Base-by-base conservation (phyloP, 371 early-diverging fungal genomes). In the Rhizopus microsporus region DNA sequence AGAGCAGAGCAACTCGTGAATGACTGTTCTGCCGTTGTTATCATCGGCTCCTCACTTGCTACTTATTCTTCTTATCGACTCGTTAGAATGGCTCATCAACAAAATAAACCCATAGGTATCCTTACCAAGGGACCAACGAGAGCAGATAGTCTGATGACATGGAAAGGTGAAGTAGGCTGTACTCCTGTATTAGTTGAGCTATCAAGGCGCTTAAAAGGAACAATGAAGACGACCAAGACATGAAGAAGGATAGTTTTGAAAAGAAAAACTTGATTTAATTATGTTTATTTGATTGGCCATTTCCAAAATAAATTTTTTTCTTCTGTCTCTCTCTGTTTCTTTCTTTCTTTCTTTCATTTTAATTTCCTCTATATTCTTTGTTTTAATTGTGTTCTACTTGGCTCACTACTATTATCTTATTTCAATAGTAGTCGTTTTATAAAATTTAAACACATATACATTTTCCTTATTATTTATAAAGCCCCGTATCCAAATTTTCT, bases 11-110 rank as follows among this genome's bases (percentile, higher is more conserved):
- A 71, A 10, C 78, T 83, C 53, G 74, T 94, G 6, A 63, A 84
- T 17, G 64, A 79, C 8, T 72, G 86, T 0, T 57, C 67, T 9
- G 86, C 85, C 5, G 67, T 95, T 44, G 61, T 95, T 32, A 83
- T 93, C 23, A 68, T 94, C 54, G 97, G 95, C 0, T 80, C 92
- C 4, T 89, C 93, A 1, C 70, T 95, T 50, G 83, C 88, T 8
- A 92, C 93, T 4, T 93, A 86, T 65, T 93, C 93, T 5, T 88
- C 93, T 2, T 92, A 81, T 52, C 80, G 95, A 7, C 72, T 97
- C 4, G 80, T 89, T 4, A 77, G 81, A 49, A 65, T 75, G 4
- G 93, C 90, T 1, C 68, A 78, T n/a, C 78, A 81, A 34, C 45
- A 62, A 4, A 78, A 83, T 4, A 82, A 83, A 37, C 86, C 86